A percentile compares a stretch with the other conserved stretches of the same genome.
These are phyloP conservation scores for Wickerhamomyces strasburgensis DNA, from an alignment of 805 yeast species.

Conservation along the genomic window DNA sequence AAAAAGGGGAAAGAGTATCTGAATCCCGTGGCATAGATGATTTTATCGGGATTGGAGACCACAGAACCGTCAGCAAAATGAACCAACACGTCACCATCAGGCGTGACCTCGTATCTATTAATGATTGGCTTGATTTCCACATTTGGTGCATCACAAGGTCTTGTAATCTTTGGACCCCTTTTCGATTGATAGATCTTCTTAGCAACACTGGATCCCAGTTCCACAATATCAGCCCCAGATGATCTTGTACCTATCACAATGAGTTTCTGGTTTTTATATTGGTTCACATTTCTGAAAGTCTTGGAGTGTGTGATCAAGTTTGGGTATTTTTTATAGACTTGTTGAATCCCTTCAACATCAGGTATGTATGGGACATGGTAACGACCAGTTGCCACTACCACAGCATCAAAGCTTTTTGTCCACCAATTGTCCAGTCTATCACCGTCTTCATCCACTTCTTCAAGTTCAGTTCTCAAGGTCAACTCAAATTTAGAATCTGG, in stretches of 20 bases:
- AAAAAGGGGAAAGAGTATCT: conserved; percentile 55
- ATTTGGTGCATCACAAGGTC: conserved; percentile 20
- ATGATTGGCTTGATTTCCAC: conserved; percentile 35
- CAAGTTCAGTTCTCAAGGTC: conserved; percentile 27
- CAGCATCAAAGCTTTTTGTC: conserved; percentile 32
- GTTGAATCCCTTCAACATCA: conserved; percentile 40
- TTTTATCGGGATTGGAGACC: conserved; percentile 41
- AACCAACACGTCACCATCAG: conserved; percentile 26
- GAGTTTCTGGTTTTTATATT: conserved; percentile 29
- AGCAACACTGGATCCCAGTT: conserved; percentile 11
- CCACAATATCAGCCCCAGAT: conserved; percentile 57
- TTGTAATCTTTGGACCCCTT: conserved; percentile 36
- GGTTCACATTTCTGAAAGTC: conserved; percentile 21
- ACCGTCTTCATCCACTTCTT: conserved; percentile 14
- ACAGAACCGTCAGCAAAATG: conserved; percentile 41
- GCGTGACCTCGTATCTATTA: conserved; percentile 27
- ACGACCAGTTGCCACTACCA: conserved; percentile 53
- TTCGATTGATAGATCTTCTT: conserved; percentile 26
- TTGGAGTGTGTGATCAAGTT: conserved; percentile 27
- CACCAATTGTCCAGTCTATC: conserved; percentile 33
- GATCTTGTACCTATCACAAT: conserved; percentile 64
- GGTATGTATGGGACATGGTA: conserved; percentile 53
- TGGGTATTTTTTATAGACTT: conserved; percentile 15
- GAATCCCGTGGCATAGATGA: conserved; percentile 73
- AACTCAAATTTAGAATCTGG: conserved; percentile 25